Evolutionary conservation across 2,329 filamentous ascomycete genomes (phyloP).

Genomic region (Pyricularia pennisetigena): DNA sequence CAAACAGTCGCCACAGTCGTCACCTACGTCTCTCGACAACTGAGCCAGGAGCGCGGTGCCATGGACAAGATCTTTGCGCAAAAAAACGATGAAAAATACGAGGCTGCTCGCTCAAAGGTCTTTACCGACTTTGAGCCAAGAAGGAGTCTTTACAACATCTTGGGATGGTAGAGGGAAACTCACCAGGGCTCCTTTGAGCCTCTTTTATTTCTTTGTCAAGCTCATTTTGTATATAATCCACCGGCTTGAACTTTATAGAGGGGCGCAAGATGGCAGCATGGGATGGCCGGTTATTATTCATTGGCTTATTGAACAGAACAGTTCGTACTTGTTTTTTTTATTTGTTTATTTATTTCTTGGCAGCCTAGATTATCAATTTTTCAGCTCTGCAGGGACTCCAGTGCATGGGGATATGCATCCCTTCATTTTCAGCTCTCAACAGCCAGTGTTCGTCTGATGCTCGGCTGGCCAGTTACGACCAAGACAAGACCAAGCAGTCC

Average conservation of each 20-base stretch:
- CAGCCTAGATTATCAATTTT: neutral
- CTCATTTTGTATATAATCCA: neutral
- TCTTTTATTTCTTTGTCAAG: neutral
- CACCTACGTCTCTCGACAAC: constrained; percentile 22
- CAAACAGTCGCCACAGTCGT: constrained; percentile 15
- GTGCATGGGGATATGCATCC: neutral
- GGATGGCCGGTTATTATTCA: neutral
- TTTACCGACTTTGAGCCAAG: constrained; percentile 2
- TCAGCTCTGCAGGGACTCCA: neutral
- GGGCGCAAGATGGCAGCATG: neutral
- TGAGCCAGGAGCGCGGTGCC: constrained; percentile 20
- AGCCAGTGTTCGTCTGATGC: neutral
- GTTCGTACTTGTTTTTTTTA: no score
- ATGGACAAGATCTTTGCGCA: constrained; percentile 25
- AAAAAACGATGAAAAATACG: constrained; percentile 6
- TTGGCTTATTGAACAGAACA: neutral
- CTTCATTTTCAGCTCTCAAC: neutral
- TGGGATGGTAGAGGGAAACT: constrained; percentile 1
- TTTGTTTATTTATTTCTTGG: neutral
- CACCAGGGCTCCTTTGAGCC: neutral
- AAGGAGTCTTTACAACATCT: constrained; percentile 3
- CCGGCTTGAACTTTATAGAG: neutral
- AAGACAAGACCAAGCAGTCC: neutral
- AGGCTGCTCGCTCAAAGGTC: constrained; percentile 2
- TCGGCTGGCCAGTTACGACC: neutral